Evolutionary conservation across 305 asterid species (phyloP).

Genomic region (Rubia tinctorum): DNA sequence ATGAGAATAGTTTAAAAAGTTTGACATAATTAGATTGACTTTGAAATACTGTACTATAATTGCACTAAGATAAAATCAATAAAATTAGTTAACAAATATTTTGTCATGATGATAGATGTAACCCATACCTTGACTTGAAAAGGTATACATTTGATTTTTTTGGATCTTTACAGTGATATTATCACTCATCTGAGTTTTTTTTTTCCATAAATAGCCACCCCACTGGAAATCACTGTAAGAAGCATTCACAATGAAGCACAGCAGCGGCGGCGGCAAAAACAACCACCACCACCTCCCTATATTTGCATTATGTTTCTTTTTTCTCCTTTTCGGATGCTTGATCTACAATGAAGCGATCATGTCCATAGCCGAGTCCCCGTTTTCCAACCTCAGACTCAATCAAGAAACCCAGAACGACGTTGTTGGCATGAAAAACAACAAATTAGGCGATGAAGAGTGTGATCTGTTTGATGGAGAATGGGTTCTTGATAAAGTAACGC

Average conservation of each 20-base stretch:
- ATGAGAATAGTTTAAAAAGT: not conserved
- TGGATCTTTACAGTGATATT: not conserved
- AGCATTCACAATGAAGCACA: not conserved
- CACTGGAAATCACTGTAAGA: not conserved
- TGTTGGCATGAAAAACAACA: too few species aligned
- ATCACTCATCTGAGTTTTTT: not conserved
- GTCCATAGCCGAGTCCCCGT: constrained; percentile 79
- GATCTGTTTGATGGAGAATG: constrained; percentile 69
- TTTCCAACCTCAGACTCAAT: constrained; percentile 38
- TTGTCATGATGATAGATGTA: not conserved
- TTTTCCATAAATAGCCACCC: not conserved
- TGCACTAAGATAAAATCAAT: not conserved
- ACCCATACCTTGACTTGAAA: too few species aligned
- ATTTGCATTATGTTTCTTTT: constrained; percentile 51
- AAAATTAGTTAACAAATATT: not conserved
- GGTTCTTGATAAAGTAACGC: constrained; percentile 61
- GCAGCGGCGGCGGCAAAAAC: constrained; percentile 45
- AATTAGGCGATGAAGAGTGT: constrained; percentile 28
- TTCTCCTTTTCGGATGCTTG: constrained; percentile 77
- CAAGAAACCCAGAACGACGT: constrained; percentile 25
- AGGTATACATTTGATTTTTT: not conserved
- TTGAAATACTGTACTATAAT: not conserved
- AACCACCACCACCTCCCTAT: constrained; percentile 54
- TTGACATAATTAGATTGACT: not conserved
- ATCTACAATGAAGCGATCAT: constrained; percentile 80